A percentile compares a stretch with the other conserved stretches of the same genome.
phyloP scores from a whole-genome alignment of 2,329 filamentous ascomycete genomes.

The Fusarium concolor region DNA sequence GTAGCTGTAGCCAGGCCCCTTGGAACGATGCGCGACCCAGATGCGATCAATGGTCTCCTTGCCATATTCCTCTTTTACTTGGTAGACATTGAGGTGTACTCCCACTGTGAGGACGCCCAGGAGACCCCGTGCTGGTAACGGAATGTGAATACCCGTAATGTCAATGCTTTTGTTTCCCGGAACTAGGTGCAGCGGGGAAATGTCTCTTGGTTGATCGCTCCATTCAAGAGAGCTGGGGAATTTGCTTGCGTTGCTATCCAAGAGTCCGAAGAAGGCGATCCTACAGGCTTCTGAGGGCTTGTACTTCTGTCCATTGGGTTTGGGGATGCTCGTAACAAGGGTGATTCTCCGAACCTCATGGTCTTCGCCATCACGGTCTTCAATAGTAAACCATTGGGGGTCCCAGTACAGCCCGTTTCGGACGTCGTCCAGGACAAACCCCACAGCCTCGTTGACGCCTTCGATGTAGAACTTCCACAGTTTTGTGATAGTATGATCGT shows the following conservation, averaged over 20 bases:
- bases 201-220: slow-evolving; percentile 25
- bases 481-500: not conserved
- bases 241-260: slow-evolving; percentile 40
- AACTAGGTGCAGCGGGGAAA: slow-evolving; percentile 47
- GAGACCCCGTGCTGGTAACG: slow-evolving; percentile 50
- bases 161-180: slow-evolving; percentile 12
- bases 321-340: slow-evolving; percentile 28
- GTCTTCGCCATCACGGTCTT: slow-evolving; percentile 3
- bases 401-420: slow-evolving; percentile 32
- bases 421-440: slow-evolving; percentile 31
- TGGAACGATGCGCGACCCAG: slow-evolving; percentile 51
- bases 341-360: slow-evolving; percentile 19
- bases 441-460: slow-evolving; percentile 37
- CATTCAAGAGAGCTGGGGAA: slow-evolving; percentile 44
- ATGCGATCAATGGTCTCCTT: slow-evolving; percentile 43
- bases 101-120: slow-evolving; percentile 53
- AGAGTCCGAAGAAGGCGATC: slow-evolving; percentile 14
- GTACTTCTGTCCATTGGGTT: not conserved
- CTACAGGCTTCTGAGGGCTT: not conserved
- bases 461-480: slow-evolving; percentile 36
- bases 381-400: slow-evolving; percentile 11
- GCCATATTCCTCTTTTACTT: slow-evolving; percentile 40
- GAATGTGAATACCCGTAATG: slow-evolving; percentile 43
- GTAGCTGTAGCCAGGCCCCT: slow-evolving; percentile 46
- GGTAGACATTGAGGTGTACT: slow-evolving; percentile 54